These are phyloP conservation scores for Cladosporium sp. DNA, from an alignment of 2,329 filamentous ascomycete species.

Conservation along the genomic window DNA sequence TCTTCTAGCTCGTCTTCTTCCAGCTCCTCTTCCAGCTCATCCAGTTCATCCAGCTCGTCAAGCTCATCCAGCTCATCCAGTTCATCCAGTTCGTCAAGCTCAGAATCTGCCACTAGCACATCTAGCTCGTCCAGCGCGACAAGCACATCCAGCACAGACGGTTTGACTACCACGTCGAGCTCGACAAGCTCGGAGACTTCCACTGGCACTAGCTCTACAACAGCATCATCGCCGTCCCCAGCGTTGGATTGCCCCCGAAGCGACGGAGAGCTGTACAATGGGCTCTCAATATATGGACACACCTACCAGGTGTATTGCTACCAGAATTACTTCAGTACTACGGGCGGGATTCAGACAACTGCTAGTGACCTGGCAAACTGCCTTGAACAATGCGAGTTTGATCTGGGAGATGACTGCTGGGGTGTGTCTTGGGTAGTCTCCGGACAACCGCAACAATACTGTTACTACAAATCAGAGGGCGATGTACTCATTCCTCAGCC, in stretches of 20 bases:
- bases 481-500: background rate
- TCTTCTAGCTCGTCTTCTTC: background rate
- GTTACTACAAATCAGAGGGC: constrained; percentile 6
- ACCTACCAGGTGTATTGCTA: constrained; percentile 12
- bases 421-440: constrained; percentile 4
- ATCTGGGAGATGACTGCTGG: background rate
- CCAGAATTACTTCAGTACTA: background rate
- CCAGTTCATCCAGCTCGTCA: background rate
- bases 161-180: background rate
- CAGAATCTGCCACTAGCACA: too few species aligned
- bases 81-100: background rate
- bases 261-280: constrained; percentile 2
- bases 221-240: background rate
- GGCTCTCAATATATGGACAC: background rate
- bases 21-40: background rate
- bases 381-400: constrained; percentile 7
- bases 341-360: too few species aligned
- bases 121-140: background rate
- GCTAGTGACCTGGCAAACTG: constrained; percentile 5
- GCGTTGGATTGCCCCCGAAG: constrained; percentile 4
- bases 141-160: background rate
- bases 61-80: background rate
- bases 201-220: background rate
- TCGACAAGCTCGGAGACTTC: background rate
- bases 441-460: constrained; percentile 7